Conservation (phyloP, 2,329 filamentous ascomycete genomes). For the Botryotinia convoluta region DNA sequence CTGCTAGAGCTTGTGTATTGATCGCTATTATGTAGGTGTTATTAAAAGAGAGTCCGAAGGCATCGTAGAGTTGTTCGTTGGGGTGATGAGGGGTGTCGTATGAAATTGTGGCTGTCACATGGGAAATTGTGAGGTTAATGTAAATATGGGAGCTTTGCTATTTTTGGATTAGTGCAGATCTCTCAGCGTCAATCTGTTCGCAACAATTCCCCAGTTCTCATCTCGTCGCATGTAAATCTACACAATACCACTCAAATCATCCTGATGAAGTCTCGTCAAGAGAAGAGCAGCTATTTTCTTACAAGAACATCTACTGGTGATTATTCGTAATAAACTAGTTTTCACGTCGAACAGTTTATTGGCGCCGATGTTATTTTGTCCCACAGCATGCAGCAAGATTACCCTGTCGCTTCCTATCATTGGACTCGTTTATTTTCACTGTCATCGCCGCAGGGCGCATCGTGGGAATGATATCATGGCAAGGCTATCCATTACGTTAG, state of each 20-base stretch:
- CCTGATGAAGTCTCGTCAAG: too few species aligned
- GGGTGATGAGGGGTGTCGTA: neutral
- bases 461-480: neutral
- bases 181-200: neutral
- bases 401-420: neutral
- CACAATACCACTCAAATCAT: neutral
- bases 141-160: neutral
- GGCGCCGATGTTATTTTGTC: neutral
- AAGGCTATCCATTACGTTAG: neutral
- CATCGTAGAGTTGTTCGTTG: slow-evolving; percentile 1
- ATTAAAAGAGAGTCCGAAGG: slow-evolving; percentile 14
- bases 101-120: slow-evolving; percentile 4
- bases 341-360: neutral
- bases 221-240: neutral
- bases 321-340: neutral
- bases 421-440: slow-evolving; percentile 4
- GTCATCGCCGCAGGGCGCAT: neutral
- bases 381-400: neutral
- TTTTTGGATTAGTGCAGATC: slow-evolving; percentile 12
- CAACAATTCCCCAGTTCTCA: neutral
- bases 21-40: slow-evolving; percentile 5
- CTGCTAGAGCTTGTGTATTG: slow-evolving; percentile 16
- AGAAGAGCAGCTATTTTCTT: too few species aligned
- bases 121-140: slow-evolving; percentile 5
- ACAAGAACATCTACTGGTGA: neutral